Evolutionary conservation across 371 early-diverging fungal genomes (phyloP).

Genomic region (Dichotomocladium elegans): DNA sequence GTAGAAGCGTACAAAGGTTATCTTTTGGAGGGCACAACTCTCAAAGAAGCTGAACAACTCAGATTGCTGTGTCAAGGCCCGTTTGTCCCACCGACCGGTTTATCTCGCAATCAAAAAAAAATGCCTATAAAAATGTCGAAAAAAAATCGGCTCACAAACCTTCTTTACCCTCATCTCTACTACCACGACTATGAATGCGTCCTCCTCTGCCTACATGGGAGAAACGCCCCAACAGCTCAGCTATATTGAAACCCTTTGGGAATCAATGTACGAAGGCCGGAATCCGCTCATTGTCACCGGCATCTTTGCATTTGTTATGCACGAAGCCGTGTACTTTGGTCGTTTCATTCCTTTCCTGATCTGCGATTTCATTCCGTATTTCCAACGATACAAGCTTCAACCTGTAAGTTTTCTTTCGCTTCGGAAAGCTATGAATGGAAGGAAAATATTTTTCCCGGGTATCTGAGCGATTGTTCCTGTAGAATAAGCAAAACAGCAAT

Average conservation of each 20-base stretch:
- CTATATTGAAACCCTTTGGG: slow-evolving; percentile 43
- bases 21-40: too few relatives aligned
- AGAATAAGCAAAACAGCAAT: slow-evolving; percentile 65
- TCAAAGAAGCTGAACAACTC: too few relatives aligned
- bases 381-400: slow-evolving; percentile 21
- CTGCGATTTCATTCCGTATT: slow-evolving; percentile 37
- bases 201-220: neutral
- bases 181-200: slow-evolving; percentile 3
- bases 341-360: slow-evolving; percentile 73
- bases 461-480: too few relatives aligned
- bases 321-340: slow-evolving; percentile 78
- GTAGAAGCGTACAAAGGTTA: too few relatives aligned
- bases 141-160: too few relatives aligned
- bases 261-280: slow-evolving; percentile 60
- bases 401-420: slow-evolving; percentile 19
- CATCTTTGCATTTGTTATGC: slow-evolving; percentile 62
- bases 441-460: too few relatives aligned
- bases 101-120: too few relatives aligned
- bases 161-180: neutral
- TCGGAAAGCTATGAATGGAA: neutral
- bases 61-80: too few relatives aligned
- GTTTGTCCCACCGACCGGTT: too few relatives aligned
- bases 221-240: slow-evolving; percentile 12
- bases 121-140: too few relatives aligned
- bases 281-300: slow-evolving; percentile 69